Percentiles rank a stretch among this genome's conserved stretches.
Evolutionary conservation across 495 filamentous ascomycete genomes (phyloP).

Genomic region (Tuber borchii): DNA sequence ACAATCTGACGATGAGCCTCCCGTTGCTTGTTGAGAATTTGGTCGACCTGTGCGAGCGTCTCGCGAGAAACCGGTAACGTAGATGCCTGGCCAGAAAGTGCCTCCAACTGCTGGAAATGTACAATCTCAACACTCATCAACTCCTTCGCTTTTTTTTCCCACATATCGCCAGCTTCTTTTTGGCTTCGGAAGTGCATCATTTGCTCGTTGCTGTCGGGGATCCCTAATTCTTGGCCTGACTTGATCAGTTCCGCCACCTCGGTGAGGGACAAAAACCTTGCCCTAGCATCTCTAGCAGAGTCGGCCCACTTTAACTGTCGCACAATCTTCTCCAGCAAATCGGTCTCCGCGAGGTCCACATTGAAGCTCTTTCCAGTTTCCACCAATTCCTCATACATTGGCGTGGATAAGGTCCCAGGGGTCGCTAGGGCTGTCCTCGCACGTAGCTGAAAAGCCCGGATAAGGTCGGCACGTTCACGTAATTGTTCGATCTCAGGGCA

Average conservation of each 20-base stretch:
- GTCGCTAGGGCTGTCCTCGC: constrained; percentile 63
- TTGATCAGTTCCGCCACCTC: constrained; percentile 74
- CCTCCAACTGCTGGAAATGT: constrained; percentile 90
- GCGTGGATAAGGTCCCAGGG: constrained; percentile 54
- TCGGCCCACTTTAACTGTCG: constrained; percentile 87
- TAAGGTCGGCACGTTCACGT: constrained; percentile 78
- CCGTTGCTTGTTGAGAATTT: constrained; percentile 90
- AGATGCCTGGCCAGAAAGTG: constrained; percentile 68
- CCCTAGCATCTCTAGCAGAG: constrained; percentile 59
- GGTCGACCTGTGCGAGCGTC: constrained; percentile 76
- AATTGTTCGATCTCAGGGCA: constrained; percentile 85
- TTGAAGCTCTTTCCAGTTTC: constrained; percentile 84
- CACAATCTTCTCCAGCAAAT: constrained; percentile 69
- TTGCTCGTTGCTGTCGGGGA: constrained; percentile 71
- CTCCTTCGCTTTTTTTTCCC: constrained; percentile 92
- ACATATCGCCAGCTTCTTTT: constrained; percentile 66
- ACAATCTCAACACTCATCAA: constrained; percentile 81
- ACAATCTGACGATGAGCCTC: constrained; percentile 85
- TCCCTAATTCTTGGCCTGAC: constrained; percentile 64
- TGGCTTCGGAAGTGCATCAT: constrained; percentile 69
- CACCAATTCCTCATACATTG: constrained; percentile 79
- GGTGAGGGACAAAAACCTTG: constrained; percentile 58
- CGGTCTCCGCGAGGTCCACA: constrained; percentile 89
- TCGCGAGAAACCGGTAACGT: constrained; percentile 73
- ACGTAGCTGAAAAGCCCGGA: constrained; percentile 76